Percentiles rank a stretch among this genome's conserved stretches.
Conservation (phyloP, 805 yeast genomes). For the Myxozyma geophila region DNA sequence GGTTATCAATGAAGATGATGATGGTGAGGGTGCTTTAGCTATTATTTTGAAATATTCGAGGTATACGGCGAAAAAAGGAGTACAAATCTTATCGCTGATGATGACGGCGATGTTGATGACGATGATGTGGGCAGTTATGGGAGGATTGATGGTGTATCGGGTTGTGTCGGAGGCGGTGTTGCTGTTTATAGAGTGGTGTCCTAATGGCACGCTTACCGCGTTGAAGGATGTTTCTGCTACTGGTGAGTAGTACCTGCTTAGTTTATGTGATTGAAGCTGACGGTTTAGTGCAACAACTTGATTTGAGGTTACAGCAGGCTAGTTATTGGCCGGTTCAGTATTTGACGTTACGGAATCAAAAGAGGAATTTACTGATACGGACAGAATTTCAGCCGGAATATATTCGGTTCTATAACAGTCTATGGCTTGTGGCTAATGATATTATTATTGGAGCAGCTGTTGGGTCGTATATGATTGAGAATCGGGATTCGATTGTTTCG, state of each 20-base stretch:
- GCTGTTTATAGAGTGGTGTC: conserved; percentile 42
- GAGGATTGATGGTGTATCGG: conserved; percentile 39
- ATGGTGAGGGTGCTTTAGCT: neutral
- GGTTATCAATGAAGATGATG: neutral
- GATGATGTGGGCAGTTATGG: conserved; percentile 34
- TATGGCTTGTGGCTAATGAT: conserved; percentile 89
- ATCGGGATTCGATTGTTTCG: conserved; percentile 42
- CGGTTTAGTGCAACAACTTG: conserved; percentile 68
- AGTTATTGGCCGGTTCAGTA: conserved; percentile 82
- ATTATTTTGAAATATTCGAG: neutral
- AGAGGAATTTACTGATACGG: conserved; percentile 49
- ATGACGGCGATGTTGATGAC: conserved; percentile 11
- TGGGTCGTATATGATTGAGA: conserved; percentile 53
- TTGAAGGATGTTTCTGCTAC: conserved; percentile 58
- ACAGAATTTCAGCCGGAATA: conserved; percentile 52
- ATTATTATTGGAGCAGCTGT: conserved; percentile 70
- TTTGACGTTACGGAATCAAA: conserved; percentile 54
- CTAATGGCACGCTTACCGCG: conserved; percentile 32
- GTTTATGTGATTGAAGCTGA: neutral
- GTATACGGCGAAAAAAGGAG: conserved; percentile 19
- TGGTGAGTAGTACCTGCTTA: neutral
- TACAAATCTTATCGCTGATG: conserved; percentile 20
- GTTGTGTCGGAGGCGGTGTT: conserved; percentile 43
- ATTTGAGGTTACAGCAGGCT: conserved; percentile 73
- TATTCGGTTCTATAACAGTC: conserved; percentile 75